phyloP scores from a whole-genome alignment of 2,329 filamentous ascomycete genomes.

The Aureobasidium sp. region DNA sequence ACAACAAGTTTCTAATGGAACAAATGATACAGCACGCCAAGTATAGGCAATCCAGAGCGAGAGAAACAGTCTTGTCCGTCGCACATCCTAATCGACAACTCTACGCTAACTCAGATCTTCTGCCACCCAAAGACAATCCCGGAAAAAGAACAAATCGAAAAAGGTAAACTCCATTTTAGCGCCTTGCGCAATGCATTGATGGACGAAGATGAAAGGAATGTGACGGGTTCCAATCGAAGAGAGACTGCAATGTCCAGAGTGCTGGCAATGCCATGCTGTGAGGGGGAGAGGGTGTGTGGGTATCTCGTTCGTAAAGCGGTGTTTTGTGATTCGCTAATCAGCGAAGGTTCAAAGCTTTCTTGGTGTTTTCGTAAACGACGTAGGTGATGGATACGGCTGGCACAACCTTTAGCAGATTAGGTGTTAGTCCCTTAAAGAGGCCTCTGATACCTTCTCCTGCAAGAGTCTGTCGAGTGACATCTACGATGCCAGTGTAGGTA shows the following conservation, averaged over 20 bases:
- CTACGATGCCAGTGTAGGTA: slow-evolving; percentile 83
- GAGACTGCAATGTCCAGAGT: background rate
- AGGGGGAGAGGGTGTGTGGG: slow-evolving; percentile 3
- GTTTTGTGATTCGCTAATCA: slow-evolving; percentile 9
- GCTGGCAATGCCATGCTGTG: background rate
- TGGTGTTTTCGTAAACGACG: slow-evolving; percentile 86
- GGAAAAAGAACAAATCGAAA: background rate
- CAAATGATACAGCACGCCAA: background rate
- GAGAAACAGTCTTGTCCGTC: background rate
- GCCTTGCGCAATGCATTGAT: slow-evolving; percentile 10
- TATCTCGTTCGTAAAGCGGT: slow-evolving; percentile 8
- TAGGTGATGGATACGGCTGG: slow-evolving; percentile 90
- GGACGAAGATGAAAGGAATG: background rate
- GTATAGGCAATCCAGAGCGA: background rate
- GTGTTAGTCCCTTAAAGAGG: slow-evolving; percentile 89
- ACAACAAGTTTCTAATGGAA: background rate
- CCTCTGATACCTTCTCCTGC: slow-evolving; percentile 75
- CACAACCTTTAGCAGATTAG: slow-evolving; percentile 91
- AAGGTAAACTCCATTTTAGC: background rate
- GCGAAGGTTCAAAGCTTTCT: slow-evolving; percentile 50
- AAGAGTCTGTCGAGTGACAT: slow-evolving; percentile 78
- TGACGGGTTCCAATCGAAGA: background rate
- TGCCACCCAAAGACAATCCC: background rate
- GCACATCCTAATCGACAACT: background rate
- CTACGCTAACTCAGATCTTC: background rate